Conservation (phyloP, 2,329 filamentous ascomycete species). For the Ascochyta rabiei region DNA sequence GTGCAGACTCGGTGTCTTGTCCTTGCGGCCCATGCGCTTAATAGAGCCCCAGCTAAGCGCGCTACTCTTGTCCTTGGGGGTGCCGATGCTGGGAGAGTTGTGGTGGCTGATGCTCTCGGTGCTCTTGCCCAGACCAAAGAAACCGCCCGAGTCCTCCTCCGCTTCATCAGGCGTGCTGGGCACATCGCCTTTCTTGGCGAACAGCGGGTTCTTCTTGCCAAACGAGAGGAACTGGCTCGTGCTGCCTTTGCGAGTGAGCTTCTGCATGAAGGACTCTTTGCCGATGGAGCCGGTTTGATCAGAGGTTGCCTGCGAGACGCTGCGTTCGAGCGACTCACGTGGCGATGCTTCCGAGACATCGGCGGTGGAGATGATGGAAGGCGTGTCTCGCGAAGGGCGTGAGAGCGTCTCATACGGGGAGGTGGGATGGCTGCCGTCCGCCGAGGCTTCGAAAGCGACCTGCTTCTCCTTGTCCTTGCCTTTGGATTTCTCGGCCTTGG, state of each 20-base stretch:
- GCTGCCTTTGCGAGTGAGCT: slow-evolving; percentile 55
- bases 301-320: slow-evolving; percentile 46
- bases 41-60: slow-evolving; percentile 53
- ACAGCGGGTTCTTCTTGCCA: slow-evolving; percentile 46
- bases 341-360: slow-evolving; percentile 45
- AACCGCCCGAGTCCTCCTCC: slow-evolving; percentile 44
- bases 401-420: slow-evolving; percentile 38
- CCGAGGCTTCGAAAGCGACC: slow-evolving; percentile 30
- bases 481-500: slow-evolving; percentile 42
- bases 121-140: slow-evolving; percentile 33
- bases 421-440: slow-evolving; percentile 14
- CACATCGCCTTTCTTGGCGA: slow-evolving; percentile 39
- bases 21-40: slow-evolving; percentile 51
- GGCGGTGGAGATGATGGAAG: slow-evolving; percentile 50
- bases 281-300: slow-evolving; percentile 43
- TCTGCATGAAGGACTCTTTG: slow-evolving; percentile 58
- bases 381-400: slow-evolving; percentile 52
- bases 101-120: slow-evolving; percentile 35
- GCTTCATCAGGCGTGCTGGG: slow-evolving; percentile 47
- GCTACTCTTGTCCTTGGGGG: slow-evolving; percentile 47
- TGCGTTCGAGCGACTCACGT: slow-evolving; percentile 50
- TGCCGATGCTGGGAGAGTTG: slow-evolving; percentile 47
- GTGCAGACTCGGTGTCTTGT: slow-evolving; percentile 55
- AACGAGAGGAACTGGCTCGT: slow-evolving; percentile 54
- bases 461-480: slow-evolving; percentile 45